Percentiles rank a stretch among this genome's conserved stretches.
Conservation (phyloP, 2,329 filamentous ascomycete species). For the Penicillium sp. region DNA sequence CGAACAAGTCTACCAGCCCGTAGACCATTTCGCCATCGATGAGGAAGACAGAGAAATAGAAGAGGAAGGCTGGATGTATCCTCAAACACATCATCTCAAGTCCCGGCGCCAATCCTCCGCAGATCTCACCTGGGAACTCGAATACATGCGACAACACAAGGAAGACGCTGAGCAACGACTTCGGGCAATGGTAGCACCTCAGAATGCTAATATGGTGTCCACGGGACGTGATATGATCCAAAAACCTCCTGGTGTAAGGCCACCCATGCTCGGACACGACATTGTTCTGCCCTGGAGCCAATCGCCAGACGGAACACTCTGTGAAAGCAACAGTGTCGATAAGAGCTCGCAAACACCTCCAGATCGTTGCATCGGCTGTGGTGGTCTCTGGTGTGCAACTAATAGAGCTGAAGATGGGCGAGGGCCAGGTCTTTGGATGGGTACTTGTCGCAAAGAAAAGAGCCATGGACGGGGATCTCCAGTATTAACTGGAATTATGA, state of each 20-base stretch:
- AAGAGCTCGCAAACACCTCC: constrained; percentile 52
- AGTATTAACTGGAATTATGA: constrained; percentile 26
- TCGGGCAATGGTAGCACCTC: constrained; percentile 34
- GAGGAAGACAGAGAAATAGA: constrained; percentile 38
- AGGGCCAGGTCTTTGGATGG: constrained; percentile 44
- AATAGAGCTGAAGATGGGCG: constrained; percentile 49
- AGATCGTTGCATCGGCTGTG: constrained; percentile 54
- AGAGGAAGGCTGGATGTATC: constrained; percentile 26
- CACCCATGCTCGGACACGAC: constrained; percentile 84
- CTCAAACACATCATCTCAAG: constrained; percentile 29
- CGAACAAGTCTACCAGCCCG: constrained; percentile 46
- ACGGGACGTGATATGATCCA: constrained; percentile 48
- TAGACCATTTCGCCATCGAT: constrained; percentile 49
- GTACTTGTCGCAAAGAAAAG: constrained; percentile 35
- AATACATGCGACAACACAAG: constrained; percentile 76
- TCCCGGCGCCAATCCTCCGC: constrained; percentile 45
- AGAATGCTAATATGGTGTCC: constrained; percentile 27
- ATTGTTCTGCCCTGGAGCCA: constrained; percentile 76
- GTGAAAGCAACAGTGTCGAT: constrained; percentile 69
- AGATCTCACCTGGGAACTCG: constrained; percentile 67
- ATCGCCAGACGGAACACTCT: constrained; percentile 79
- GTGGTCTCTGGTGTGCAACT: constrained; percentile 72
- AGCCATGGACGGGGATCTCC: constrained; percentile 12
- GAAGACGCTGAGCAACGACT: constrained; percentile 57
- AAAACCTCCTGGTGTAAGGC: constrained; percentile 57